Evolutionary conservation across 805 yeast species (phyloP).

Genomic region (Priceomyces melissophilus): DNA sequence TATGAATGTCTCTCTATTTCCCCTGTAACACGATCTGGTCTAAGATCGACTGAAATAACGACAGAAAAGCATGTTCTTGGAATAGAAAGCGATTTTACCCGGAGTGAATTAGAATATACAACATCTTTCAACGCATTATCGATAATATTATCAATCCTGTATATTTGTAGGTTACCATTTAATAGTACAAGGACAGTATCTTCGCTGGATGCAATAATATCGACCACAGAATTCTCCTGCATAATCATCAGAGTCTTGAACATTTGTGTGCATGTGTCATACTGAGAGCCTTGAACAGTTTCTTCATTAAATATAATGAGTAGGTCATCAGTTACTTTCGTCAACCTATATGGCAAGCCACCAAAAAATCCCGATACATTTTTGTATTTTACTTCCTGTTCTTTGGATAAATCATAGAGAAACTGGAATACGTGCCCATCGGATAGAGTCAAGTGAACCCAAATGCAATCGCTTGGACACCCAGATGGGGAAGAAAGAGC

Average conservation of each 20-base stretch:
- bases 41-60: constrained; percentile 14
- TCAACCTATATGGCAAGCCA: constrained; percentile 14
- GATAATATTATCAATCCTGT: not conserved
- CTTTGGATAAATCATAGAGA: constrained; percentile 6
- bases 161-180: not conserved
- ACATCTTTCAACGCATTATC: constrained; percentile 4
- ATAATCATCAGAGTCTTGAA: constrained; percentile 6
- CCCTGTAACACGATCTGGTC: constrained; percentile 9
- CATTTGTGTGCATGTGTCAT: constrained; percentile 7
- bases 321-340: constrained; percentile 2
- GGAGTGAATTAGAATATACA: constrained; percentile 14
- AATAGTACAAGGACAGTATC: constrained; percentile 7
- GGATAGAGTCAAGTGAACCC: constrained; percentile 14
- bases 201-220: constrained; percentile 9
- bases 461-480: constrained; percentile 1
- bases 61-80: constrained; percentile 10
- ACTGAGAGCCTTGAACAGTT: constrained; percentile 7
- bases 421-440: constrained; percentile 13
- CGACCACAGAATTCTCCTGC: constrained; percentile 8
- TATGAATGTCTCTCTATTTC: constrained; percentile 12
- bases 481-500: constrained; percentile 5
- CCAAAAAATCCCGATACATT: constrained; percentile 3
- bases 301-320: constrained; percentile 12
- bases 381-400: constrained; percentile 2
- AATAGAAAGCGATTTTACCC: constrained; percentile 13